Base-by-base conservation (phyloP, 371 early-diverging fungal genomes). In the Umbelopsis sp. region DNA sequence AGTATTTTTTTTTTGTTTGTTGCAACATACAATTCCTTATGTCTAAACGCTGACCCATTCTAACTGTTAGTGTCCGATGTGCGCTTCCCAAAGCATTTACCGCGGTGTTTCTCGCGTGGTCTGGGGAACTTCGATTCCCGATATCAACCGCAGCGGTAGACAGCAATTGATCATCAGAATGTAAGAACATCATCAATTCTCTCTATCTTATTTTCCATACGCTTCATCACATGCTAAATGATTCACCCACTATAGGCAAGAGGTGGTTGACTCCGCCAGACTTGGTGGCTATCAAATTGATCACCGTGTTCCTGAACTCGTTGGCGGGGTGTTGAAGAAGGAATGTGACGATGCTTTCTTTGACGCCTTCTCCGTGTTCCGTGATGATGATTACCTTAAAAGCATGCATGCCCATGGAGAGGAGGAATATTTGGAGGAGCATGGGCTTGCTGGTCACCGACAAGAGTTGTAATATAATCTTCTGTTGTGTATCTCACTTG, bases 61-160 rank as follows among this genome's bases (percentile, higher is more conserved):
- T 41, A 41, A 22, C 22, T 41, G 12, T 41, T 41, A 76, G 79
- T 79, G 77, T 22, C 77, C 79, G 20, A 76, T 76, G 76, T 79
- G 76, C 45, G 74, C 79, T 16, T 69, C 79, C 35, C 76, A 79
- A 65, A 72, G 73, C 57, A 66, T 79, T 52, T 76, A 79, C 63
- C 79, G 76, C 35, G 79, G 79, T 12, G 74, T 79, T 16, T 50
- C 70, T 20, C 74, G 76, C 44, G 76, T 79, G 14, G 75, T 76
- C 0, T 79, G 79, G 76, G 79, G 79, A n/a, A 71, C 79, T 3
- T 76, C 79, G 0, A 76, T 79, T 44, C 69, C 71, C 35, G 79
- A 78, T 68, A 72, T 78, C 62, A 78, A 78, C 50, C 72, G 70
- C 14, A 76, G 79, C 46, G 79, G 76, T 22, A 53, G 73, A 32